Evolutionary conservation across 495 filamentous ascomycete genomes (phyloP).

Genomic region (Immersiella caudata): DNA sequence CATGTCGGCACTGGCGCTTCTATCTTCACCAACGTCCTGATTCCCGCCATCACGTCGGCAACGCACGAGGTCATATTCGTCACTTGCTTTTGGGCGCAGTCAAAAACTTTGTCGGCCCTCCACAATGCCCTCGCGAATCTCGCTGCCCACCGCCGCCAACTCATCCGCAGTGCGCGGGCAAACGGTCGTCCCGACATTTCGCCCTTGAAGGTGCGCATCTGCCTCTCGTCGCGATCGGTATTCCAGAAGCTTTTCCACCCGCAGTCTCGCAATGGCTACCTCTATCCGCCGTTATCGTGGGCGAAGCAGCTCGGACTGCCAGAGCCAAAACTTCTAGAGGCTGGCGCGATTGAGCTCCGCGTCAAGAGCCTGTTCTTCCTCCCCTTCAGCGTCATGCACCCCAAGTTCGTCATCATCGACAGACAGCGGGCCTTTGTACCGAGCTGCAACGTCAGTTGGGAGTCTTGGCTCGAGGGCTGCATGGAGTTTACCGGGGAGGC

Average conservation of each 20-base stretch:
- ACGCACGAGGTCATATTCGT: slow-evolving; percentile 67
- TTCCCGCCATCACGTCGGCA: slow-evolving; percentile 60
- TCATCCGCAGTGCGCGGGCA: slow-evolving; percentile 24
- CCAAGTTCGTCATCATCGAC: slow-evolving; percentile 75
- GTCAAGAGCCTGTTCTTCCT: slow-evolving; percentile 72
- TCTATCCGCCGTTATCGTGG: slow-evolving; percentile 62
- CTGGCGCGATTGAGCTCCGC: slow-evolving; percentile 58
- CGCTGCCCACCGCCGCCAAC: slow-evolving; percentile 43
- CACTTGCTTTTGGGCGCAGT: slow-evolving; percentile 76
- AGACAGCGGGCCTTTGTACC: slow-evolving; percentile 61
- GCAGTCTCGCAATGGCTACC: slow-evolving; percentile 55
- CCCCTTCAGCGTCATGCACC: slow-evolving; percentile 76
- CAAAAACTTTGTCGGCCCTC: slow-evolving; percentile 54
- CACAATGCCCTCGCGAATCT: slow-evolving; percentile 52
- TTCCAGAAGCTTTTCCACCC: slow-evolving; percentile 73
- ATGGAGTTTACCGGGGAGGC: slow-evolving; percentile 60
- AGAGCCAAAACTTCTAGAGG: slow-evolving; percentile 47
- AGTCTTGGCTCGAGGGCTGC: slow-evolving; percentile 73
- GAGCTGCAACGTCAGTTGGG: slow-evolving; percentile 77
- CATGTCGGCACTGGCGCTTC: slow-evolving; percentile 60
- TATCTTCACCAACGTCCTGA: slow-evolving; percentile 53
- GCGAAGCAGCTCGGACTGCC: slow-evolving; percentile 61
- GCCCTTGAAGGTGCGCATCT: slow-evolving; percentile 32
- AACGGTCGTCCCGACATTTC: slow-evolving; percentile 14
- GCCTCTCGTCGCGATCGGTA: slow-evolving; percentile 67